Base-by-base conservation (phyloP, 371 early-diverging fungal genomes). In the Fennellomyces sp. region DNA sequence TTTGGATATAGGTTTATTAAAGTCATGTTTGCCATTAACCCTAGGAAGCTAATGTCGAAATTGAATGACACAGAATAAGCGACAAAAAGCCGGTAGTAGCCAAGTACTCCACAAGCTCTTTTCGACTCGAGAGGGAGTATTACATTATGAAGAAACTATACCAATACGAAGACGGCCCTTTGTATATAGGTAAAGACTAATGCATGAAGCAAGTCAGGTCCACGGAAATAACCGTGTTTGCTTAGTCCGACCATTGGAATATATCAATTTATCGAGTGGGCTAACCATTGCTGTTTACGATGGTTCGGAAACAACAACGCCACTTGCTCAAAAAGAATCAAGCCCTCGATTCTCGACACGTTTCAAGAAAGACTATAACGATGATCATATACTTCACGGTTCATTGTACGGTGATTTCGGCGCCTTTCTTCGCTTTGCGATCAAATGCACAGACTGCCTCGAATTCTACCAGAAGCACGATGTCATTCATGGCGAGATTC, bases 401-500 rank as follows among this genome's bases (percentile, higher is more conserved):
- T 21, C 26, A 15, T 31, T 42, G 15, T 23, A 54, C 2, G 68
- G 61, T 53, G 80, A 79, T 52, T 62, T 79, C 30, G 66, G 76
- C 13, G 72, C 80, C 1, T 79, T 79, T 53, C 48, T 79, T 5
- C 66, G 72, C 4, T 76, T 79, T 39, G 80, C 80, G 5, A 79
- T 74, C 47, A 73, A 73, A 50, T 73, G 74, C 35, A 69, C 70
- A 33, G 72, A 76, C 29, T 73, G 75, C 45, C 47, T 79, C 1
- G 80, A 79, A 45, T 79, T 73, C 19, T 72, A 76, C 19, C 80
- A 79, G 51, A 61, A 69, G 21, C 67, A 79, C 52, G 66, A 68
- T 28, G 63, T 72, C 3, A 69, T 79, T 2, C 80, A 79, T 38
- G 80, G 80, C 4, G 76, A 79, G 55, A 61, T 79, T 10, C 63